These are phyloP conservation scores for Pythium sp. DNA, from an alignment of 352 stramenopile genomes.

Conservation along the genomic window DNA sequence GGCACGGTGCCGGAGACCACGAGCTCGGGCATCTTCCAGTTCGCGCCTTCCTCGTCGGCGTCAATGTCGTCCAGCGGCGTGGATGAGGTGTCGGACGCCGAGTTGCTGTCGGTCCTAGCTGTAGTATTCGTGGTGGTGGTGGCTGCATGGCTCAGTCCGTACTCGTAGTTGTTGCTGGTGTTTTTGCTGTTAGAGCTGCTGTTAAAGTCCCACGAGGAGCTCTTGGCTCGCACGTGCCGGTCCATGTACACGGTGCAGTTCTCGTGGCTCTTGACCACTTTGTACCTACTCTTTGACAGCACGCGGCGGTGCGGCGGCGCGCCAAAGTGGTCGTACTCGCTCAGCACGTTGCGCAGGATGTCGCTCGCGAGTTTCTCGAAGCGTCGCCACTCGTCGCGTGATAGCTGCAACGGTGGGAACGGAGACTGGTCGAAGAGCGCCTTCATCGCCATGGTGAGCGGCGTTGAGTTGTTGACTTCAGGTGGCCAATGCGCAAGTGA, in stretches of 20 bases:
- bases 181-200: background rate
- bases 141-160: background rate
- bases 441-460: constrained; percentile 6
- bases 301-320: background rate
- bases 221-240: background rate
- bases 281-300: constrained; percentile 14
- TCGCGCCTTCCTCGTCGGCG: background rate
- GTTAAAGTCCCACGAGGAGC: background rate
- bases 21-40: constrained; percentile 20
- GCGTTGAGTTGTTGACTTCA: background rate
- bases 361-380: constrained; percentile 9
- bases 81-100: constrained; percentile 5
- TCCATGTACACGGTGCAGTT: constrained; percentile 18
- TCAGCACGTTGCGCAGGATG: constrained; percentile 8
- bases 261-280: constrained; percentile 16
- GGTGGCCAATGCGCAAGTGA: constrained; percentile 7
- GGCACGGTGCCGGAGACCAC: constrained; percentile 15
- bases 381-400: constrained; percentile 1
- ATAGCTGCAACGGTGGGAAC: constrained; percentile 10
- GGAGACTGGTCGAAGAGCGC: constrained; percentile 14
- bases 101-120: background rate
- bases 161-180: constrained; percentile 10
- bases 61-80: background rate
- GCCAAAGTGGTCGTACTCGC: constrained; percentile 17
- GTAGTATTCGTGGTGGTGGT: background rate